Conservation (phyloP, 2,329 filamentous ascomycete genomes). For the Ophiocordyceps unilateralis region DNA sequence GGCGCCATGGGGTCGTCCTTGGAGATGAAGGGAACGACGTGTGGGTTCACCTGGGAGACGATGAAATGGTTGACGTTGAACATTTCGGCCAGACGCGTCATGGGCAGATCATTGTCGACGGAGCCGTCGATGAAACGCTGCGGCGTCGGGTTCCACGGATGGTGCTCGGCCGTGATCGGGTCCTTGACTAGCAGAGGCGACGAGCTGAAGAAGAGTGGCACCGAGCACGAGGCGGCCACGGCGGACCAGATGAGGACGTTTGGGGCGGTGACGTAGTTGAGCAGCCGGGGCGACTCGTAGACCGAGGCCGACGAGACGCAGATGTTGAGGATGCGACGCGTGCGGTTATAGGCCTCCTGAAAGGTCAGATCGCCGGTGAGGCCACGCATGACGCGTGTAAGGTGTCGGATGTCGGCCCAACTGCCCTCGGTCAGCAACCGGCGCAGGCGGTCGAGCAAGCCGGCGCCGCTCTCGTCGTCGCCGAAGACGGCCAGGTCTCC, state of each 20-base stretch:
- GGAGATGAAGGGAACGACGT: constrained; percentile 71
- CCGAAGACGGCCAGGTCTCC: constrained; percentile 74
- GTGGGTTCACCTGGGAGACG: constrained; percentile 90
- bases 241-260: constrained; percentile 96
- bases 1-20: constrained; percentile 44
- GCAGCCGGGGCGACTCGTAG: constrained; percentile 68
- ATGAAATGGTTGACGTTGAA: constrained; percentile 99
- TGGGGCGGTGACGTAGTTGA: constrained; percentile 87
- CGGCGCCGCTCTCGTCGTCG: constrained; percentile 33
- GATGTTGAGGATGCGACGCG: constrained; percentile 79
- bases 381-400: constrained; percentile 64
- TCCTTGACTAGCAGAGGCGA: constrained; percentile 72
- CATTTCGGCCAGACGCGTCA: constrained; percentile 79
- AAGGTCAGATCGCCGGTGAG: constrained; percentile 84
- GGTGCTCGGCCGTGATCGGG: constrained; percentile 56
- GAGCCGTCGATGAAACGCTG: constrained; percentile 89
- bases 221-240: constrained; percentile 87
- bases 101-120: constrained; percentile 84
- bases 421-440: constrained; percentile 66
- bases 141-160: constrained; percentile 72
- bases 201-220: constrained; percentile 71
- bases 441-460: constrained; percentile 49
- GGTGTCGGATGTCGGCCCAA: constrained; percentile 69
- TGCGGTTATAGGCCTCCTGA: constrained; percentile 91
- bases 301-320: constrained; percentile 77